These are phyloP conservation scores for Psophocarpus tetragonolobus DNA, from an alignment of 306 rosid species.

Conservation along the genomic window DNA sequence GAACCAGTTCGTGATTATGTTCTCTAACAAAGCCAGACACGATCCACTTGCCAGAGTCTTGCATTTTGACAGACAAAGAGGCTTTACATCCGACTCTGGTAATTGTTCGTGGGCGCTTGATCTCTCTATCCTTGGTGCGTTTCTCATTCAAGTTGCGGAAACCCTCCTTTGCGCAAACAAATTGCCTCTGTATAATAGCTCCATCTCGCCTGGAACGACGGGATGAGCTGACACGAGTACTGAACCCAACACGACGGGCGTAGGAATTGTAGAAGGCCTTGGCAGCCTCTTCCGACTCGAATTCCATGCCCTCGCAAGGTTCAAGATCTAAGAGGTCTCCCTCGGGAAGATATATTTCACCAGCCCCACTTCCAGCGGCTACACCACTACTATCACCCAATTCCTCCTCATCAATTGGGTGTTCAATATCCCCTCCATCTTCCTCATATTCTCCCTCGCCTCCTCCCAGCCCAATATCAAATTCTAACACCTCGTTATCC, in stretches of 20 bases:
- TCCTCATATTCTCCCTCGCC: conserved; percentile 66
- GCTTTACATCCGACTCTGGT: conserved; percentile 99
- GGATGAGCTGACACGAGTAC: conserved; percentile 97
- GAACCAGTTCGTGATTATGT: conserved; percentile 94
- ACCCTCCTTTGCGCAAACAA: conserved; percentile 98
- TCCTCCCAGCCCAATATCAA: conserved; percentile 85
- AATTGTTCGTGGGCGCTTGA: conserved; percentile 87
- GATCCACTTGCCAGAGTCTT: conserved; percentile 97
- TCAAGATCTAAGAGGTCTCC: conserved; percentile 94
- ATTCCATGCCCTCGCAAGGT: conserved; percentile 94
- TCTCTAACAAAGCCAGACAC: conserved; percentile 91
- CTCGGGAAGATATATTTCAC: conserved; percentile 75
- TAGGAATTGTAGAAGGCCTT: conserved; percentile 96
- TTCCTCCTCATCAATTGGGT: conserved; percentile 67
- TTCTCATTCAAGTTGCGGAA: conserved; percentile 96
- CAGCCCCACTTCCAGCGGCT: conserved; percentile 47
- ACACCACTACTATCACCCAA: conserved; percentile 55
- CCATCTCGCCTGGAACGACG: conserved; percentile 98
- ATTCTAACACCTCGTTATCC: conserved; percentile 86
- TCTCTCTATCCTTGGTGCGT: conserved; percentile 97
- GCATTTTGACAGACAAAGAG: conserved; percentile 94
- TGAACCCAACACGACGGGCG: conserved; percentile 97
- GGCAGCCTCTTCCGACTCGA: conserved; percentile 99
- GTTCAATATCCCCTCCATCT: conserved; percentile 64
- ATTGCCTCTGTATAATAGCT: conserved; percentile 94